A percentile compares a stretch with the other conserved stretches of the same genome.
phyloP scores from a whole-genome alignment of 495 filamentous ascomycete genomes.

The Penicillium lagena region DNA sequence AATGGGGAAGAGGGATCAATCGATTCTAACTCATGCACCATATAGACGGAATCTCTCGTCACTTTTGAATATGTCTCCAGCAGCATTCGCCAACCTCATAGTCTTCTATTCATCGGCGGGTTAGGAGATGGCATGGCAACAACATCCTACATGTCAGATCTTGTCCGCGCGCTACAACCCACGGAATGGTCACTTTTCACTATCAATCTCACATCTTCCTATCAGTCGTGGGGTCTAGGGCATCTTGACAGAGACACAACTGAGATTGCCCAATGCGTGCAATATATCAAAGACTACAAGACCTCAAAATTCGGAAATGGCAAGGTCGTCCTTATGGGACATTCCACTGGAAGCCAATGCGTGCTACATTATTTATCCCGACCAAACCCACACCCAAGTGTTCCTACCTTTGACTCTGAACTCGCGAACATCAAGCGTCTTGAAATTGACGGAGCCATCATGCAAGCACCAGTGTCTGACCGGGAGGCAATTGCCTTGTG shows the following conservation, averaged over 20 bases:
- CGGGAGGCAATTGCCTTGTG: conserved; percentile 56
- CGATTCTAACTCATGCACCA: too few species aligned
- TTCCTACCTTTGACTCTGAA: conserved; percentile 23
- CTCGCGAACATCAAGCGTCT: conserved; percentile 22
- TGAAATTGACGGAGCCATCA: conserved; percentile 64
- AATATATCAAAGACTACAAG: conserved; percentile 49
- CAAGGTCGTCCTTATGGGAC: conserved; percentile 55
- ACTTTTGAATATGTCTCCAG: conserved; percentile 22
- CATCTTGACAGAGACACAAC: conserved; percentile 59
- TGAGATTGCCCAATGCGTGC: conserved; percentile 60
- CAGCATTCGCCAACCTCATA: conserved; percentile 15
- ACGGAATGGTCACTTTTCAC: conserved; percentile 52
- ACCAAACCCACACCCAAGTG: conserved; percentile 24
- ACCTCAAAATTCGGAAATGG: conserved; percentile 14
- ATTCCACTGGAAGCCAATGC: conserved; percentile 81
- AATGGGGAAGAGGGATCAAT: too few species aligned
- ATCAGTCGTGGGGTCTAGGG: conserved; percentile 62
- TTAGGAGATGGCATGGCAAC: conserved; percentile 71
- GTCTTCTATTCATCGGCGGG: conserved; percentile 20
- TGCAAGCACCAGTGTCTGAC: conserved; percentile 77
- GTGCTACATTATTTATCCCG: conserved; percentile 63
- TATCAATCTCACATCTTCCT: conserved; percentile 51
- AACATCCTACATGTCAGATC: conserved; percentile 42
- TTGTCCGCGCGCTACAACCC: conserved; percentile 47
- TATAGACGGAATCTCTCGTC: conserved; percentile 2